These are phyloP conservation scores for Falciphora oryzae DNA, from an alignment of 2,329 filamentous ascomycete genomes.

Conservation along the genomic window DNA sequence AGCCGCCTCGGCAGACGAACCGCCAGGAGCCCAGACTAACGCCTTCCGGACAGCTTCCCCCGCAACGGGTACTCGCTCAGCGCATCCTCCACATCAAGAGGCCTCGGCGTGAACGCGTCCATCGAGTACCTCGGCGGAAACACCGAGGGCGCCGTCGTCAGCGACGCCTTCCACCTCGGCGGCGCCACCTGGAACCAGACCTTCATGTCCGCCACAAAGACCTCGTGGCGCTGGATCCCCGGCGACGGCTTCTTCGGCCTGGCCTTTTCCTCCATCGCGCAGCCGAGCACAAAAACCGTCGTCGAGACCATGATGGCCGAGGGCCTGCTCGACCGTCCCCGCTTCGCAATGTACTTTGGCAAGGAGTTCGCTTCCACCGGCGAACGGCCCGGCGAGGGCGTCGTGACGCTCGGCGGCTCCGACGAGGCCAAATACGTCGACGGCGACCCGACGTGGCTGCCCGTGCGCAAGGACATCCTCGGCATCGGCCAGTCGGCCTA, in stretches of 20 bases:
- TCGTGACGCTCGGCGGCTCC: conserved; percentile 28
- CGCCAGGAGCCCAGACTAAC: conserved; percentile 5
- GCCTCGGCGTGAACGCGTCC: conserved; percentile 17
- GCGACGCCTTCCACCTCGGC: conserved; percentile 21
- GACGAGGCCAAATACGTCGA: conserved; percentile 24
- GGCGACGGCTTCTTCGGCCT: conserved; percentile 31
- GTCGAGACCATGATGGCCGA: conserved; percentile 27
- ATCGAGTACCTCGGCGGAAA: conserved; percentile 28
- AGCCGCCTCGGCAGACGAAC: not conserved
- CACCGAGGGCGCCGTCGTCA: conserved; percentile 20
- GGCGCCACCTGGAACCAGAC: conserved; percentile 21
- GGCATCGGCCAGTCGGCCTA: conserved; percentile 11
- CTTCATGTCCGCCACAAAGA: conserved; percentile 26
- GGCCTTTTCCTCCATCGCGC: conserved; percentile 26
- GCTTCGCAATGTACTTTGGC: conserved; percentile 28
- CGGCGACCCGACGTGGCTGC: conserved; percentile 16
- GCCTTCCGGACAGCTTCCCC: not conserved
- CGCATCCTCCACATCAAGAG: conserved; percentile 21
- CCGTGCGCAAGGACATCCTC: conserved; percentile 12
- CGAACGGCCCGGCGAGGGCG: conserved; percentile 19
- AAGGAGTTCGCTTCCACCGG: conserved; percentile 12
- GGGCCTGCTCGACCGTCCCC: conserved; percentile 24
- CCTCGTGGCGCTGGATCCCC: conserved; percentile 23
- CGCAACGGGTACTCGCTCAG: conserved; percentile 22
- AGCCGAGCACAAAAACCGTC: conserved; percentile 23